phyloP scores from a whole-genome alignment of 176 grass and related monocot genomes.

The Bromus sterilis region DNA sequence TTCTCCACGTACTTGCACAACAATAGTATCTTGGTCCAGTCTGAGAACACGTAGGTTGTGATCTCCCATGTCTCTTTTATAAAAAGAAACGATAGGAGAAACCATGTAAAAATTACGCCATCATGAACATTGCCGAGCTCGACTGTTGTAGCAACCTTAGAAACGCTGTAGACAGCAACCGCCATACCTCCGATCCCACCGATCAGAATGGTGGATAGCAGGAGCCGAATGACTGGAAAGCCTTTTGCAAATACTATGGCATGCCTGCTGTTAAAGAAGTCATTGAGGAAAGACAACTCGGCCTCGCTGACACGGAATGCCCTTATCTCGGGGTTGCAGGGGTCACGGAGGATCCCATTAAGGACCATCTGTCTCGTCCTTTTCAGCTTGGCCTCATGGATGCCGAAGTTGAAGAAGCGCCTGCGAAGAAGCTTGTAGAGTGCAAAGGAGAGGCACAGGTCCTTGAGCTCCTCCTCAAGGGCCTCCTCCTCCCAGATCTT shows the following conservation, averaged over 20 bases:
- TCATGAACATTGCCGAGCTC: neutral
- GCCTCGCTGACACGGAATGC: neutral
- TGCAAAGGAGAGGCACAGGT: neutral
- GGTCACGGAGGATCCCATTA: neutral
- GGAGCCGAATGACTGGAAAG: neutral
- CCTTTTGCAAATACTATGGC: neutral
- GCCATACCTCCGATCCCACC: neutral
- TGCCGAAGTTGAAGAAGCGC: neutral
- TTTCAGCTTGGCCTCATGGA: neutral
- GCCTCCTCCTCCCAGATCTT: neutral
- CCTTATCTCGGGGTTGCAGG: neutral
- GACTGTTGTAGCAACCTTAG: neutral
- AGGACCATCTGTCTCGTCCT: neutral
- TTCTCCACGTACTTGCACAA: neutral
- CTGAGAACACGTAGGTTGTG: neutral
- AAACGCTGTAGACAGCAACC: neutral
- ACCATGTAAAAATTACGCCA: neutral
- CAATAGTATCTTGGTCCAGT: slow-evolving; percentile 20
- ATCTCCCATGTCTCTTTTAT: slow-evolving; percentile 16
- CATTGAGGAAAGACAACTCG: slow-evolving; percentile 9
- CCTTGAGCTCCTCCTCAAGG: neutral
- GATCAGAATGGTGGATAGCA: neutral
- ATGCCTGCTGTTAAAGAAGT: slow-evolving; percentile 7
- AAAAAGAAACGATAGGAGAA: neutral
- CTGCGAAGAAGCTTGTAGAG: slow-evolving; percentile 10